Base-by-base conservation (phyloP, 139 green algal species). In the Zygnema cylindricum region DNA sequence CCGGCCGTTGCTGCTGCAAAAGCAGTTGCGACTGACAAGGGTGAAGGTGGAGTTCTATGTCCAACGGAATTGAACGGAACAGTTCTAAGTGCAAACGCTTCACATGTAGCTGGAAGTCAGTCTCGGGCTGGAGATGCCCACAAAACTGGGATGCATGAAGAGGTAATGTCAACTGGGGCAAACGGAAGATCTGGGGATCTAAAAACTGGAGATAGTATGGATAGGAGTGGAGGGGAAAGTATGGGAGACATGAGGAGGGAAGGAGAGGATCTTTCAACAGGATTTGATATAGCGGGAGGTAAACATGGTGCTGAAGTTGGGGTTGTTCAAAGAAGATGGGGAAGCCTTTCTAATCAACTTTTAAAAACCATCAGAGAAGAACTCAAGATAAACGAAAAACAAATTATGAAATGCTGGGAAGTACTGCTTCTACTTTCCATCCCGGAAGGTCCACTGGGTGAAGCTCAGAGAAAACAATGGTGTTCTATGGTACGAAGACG, bases 391-490 rank as follows among this genome's bases (percentile, higher is more conserved):
- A 85, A 38, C 69, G 33, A 32, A 36, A 63, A 84, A 69, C 83
- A 88, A 69, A 16, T 43, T 23, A 25, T 42, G 33, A 43, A 69
- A 54, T 88, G 83, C 57, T 88, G 83, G 83, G 83, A 88, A 76
- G 43, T 88, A 1, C 35, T 88, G 1, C 83, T 88, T 0, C 69
- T 73, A 35, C 83, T 88, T 11, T 36, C 36, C 23, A 40, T 88
- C 11, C 11, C 41, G 55, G 11, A 87, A 40, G 2, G 78, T 40
- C 77, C 36, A 69, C 3, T n/a, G 11, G 71, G 71, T 25, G 71
- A 43, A 11, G 11, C 38, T 16, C 38, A 43, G 11, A 23, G 84
- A 71, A 35, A 69, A 76, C 43, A 38, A 38, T 88, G 77, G 85
- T 49, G 42, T 22, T 33, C 32, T 0, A 39, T 86, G 43, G 85